phyloP scores from a whole-genome alignment of 495 filamentous ascomycete species.

The Aspergillus cristatus region DNA sequence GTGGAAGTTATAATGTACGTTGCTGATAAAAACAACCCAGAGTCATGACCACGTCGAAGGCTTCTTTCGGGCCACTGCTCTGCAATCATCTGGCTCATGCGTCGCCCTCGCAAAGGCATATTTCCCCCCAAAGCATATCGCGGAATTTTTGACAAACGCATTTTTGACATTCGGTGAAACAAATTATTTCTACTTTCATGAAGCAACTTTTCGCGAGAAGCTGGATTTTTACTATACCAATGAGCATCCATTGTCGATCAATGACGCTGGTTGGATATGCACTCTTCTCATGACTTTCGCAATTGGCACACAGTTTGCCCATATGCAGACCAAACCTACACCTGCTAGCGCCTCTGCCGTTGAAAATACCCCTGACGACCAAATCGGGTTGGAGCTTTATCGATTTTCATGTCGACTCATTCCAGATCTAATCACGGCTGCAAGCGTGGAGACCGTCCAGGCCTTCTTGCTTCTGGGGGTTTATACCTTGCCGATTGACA shows the following conservation, averaged over 20 bases:
- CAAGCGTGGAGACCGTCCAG: constrained; percentile 9
- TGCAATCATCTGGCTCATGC: constrained; percentile 8
- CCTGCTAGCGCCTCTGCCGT: too few relatives aligned
- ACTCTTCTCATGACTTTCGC: constrained; percentile 16
- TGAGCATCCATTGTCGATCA: constrained; percentile 2
- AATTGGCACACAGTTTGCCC: constrained; percentile 14
- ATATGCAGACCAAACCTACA: constrained; percentile 8
- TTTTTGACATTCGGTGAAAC: constrained; percentile 9
- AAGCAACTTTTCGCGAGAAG: constrained; percentile 7
- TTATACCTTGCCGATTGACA: constrained; percentile 9
- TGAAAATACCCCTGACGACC: constrained; percentile 3
- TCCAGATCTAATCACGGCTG: constrained; percentile 10
- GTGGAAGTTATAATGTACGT: too few relatives aligned
- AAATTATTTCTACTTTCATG: constrained; percentile 12
- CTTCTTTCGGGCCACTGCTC: constrained; percentile 6
- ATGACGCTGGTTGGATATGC: constrained; percentile 13
- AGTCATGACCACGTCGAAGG: constrained; percentile 1
- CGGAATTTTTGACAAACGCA: constrained; percentile 7
- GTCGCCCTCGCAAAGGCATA: constrained; percentile 5
- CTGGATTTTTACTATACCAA: constrained; percentile 7
- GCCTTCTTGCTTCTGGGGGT: constrained; percentile 8
- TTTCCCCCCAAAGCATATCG: constrained; percentile 7
- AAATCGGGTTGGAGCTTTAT: constrained; percentile 7
- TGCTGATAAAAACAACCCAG: too few relatives aligned
- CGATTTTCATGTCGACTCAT: constrained; percentile 11